These are phyloP conservation scores for Alopecurus myosuroides DNA, from an alignment of 176 grass and related monocot genomes.

Conservation along the genomic window DNA sequence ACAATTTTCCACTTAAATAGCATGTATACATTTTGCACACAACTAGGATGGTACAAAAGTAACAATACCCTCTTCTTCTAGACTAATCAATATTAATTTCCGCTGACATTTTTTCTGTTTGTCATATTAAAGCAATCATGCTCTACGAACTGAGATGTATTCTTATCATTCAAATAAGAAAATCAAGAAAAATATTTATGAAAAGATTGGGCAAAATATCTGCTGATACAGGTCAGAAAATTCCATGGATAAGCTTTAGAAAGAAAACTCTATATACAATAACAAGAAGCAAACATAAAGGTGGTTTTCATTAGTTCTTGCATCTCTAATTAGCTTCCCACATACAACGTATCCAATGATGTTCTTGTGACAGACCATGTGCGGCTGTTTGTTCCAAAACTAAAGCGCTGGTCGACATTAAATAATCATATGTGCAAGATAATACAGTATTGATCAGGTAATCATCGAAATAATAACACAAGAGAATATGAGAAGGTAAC, in stretches of 20 bases:
- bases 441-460: not conserved
- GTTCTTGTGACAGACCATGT: constrained; percentile 2
- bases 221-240: constrained; percentile 2
- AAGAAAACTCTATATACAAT: constrained; percentile 13
- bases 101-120: not conserved
- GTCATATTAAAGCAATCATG: not conserved
- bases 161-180: not conserved
- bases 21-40: not conserved
- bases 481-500: constrained; percentile 19
- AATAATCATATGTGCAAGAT: not conserved
- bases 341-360: constrained; percentile 24
- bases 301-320: constrained; percentile 8
- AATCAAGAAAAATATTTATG: not conserved
- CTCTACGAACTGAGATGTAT: not conserved
- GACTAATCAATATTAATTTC: not conserved
- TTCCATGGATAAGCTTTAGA: not conserved
- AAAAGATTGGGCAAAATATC: not conserved
- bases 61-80: not conserved
- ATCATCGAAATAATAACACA: constrained; percentile 18
- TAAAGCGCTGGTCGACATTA: constrained; percentile 5
- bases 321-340: constrained; percentile 15
- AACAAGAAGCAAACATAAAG: constrained; percentile 2
- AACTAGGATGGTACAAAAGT: not conserved
- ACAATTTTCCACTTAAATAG: not conserved
- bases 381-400: not conserved